These are phyloP conservation scores for Homolaphlyctis polyrhiza DNA, from an alignment of 371 early-diverging fungal species.

Conservation along the genomic window DNA sequence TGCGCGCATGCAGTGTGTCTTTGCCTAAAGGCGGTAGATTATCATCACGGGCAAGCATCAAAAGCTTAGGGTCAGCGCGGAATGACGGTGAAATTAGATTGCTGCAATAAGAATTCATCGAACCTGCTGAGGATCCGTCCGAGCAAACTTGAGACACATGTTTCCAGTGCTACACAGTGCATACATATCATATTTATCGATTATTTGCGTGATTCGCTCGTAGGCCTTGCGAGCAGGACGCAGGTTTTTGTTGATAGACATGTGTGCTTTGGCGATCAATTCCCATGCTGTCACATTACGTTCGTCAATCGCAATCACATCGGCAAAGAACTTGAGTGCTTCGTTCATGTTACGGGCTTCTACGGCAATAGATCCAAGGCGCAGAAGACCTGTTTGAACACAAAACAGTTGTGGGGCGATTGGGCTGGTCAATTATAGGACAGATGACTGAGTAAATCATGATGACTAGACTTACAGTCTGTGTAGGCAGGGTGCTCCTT, in stretches of 20 bases:
- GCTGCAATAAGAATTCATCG: neutral
- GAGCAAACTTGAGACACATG: slow-evolving; percentile 56
- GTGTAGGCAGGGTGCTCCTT: slow-evolving; percentile 65
- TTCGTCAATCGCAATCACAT: slow-evolving; percentile 60
- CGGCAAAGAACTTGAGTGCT: slow-evolving; percentile 60
- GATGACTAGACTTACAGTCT: slow-evolving; percentile 29
- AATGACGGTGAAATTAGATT: too few relatives aligned
- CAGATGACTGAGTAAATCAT: too few relatives aligned
- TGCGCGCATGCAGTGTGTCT: slow-evolving; percentile 60
- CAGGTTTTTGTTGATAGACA: slow-evolving; percentile 46
- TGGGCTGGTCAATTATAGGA: too few relatives aligned
- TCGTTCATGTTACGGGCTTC: slow-evolving; percentile 42
- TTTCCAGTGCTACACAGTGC: slow-evolving; percentile 80
- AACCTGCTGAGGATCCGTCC: slow-evolving; percentile 22
- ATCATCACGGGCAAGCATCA: too few relatives aligned
- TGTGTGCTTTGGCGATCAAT: slow-evolving; percentile 65
- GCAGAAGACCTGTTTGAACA: slow-evolving; percentile 31
- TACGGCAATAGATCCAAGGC: slow-evolving; percentile 69
- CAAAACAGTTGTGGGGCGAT: too few relatives aligned
- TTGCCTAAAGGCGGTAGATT: too few relatives aligned
- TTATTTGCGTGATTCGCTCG: slow-evolving; percentile 71
- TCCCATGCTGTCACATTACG: slow-evolving; percentile 62
- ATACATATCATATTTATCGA: slow-evolving; percentile 74
- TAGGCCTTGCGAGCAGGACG: slow-evolving; percentile 62
- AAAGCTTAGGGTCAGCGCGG: too few relatives aligned